Evolutionary conservation across 805 yeast species (phyloP).

Genomic region (Debaryomyces prosopidis): DNA sequence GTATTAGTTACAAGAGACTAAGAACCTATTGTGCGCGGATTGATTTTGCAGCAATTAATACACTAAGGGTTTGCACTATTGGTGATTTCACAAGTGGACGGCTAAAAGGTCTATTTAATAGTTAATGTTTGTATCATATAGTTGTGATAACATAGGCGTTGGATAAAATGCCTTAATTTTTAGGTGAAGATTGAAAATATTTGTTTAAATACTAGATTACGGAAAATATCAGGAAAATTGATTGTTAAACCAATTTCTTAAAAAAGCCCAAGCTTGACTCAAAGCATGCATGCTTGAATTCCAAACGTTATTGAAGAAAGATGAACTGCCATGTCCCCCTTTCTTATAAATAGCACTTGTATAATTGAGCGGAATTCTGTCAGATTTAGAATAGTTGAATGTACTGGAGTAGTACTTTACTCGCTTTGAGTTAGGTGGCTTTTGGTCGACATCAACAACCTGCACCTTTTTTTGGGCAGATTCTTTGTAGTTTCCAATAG

Average conservation of each 20-base stretch:
- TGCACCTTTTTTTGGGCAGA: background rate
- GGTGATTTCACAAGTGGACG: no score
- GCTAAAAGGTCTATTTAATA: no score
- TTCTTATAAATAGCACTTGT: background rate
- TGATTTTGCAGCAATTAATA: no score
- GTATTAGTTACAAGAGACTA: no score
- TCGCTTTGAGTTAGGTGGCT: background rate
- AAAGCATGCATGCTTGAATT: background rate
- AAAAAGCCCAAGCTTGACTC: background rate
- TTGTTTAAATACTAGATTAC: no score
- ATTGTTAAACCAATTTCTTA: background rate
- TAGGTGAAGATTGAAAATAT: no score
- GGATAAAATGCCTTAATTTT: no score
- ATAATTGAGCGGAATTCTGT: background rate
- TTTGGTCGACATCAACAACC: background rate
- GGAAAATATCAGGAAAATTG: background rate
- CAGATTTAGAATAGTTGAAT: background rate
- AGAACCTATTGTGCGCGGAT: no score
- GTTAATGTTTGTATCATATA: no score
- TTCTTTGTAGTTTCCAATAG: slow-evolving; percentile 2
- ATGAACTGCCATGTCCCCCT: background rate
- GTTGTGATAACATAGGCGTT: no score
- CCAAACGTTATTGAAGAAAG: background rate
- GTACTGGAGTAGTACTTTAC: slow-evolving; percentile 1
- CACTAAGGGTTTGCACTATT: no score